phyloP scores from a whole-genome alignment of 805 yeast genomes.

The Schizosaccharomyces octosporus region DNA sequence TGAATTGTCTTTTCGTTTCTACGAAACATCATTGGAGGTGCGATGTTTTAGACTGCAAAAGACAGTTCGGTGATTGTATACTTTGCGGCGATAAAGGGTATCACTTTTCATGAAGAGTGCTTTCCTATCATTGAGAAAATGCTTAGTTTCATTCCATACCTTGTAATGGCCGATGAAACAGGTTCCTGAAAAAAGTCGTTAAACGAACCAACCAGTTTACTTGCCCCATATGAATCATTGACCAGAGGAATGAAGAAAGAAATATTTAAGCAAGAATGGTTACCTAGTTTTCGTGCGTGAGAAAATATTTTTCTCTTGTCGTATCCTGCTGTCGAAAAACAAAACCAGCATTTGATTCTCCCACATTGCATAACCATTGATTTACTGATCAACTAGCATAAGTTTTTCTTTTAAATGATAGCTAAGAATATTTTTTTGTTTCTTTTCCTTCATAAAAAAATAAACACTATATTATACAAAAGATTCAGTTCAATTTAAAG shows the following conservation, averaged over 20 bases:
- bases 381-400: constrained; percentile 15
- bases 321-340: constrained; percentile 39
- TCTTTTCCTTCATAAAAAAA: constrained; percentile 17
- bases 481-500: no score
- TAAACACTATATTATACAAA: no score
- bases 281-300: not conserved
- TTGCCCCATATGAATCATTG: constrained; percentile 22
- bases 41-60: constrained; percentile 51
- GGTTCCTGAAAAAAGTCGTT: constrained; percentile 57
- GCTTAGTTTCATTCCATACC: constrained; percentile 63
- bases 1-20: not conserved
- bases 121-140: constrained; percentile 71
- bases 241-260: not conserved
- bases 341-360: constrained; percentile 75
- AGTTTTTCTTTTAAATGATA: constrained; percentile 44
- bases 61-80: constrained; percentile 59
- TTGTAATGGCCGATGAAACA: constrained; percentile 58
- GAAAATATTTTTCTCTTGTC: constrained; percentile 18
- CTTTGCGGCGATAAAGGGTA: constrained; percentile 58
- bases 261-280: not conserved
- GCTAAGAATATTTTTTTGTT: constrained; percentile 31
- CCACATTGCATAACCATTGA: constrained; percentile 29
- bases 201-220: constrained; percentile 76
- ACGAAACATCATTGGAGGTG: not conserved
- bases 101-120: constrained; percentile 65